phyloP scores from a whole-genome alignment of 805 yeast genomes.

The Pichia scutulata region DNA sequence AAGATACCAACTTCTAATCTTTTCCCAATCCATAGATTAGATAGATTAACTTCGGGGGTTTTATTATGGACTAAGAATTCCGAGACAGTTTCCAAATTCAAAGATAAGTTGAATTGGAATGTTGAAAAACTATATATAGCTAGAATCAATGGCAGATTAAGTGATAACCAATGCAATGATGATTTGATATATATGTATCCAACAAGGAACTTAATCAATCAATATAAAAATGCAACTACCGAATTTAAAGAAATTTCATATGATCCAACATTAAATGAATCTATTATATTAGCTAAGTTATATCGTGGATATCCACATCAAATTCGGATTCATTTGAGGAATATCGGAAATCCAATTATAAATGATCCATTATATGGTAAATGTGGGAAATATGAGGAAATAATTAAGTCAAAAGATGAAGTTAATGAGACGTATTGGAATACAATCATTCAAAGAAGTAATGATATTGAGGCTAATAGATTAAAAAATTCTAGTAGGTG shows the following conservation, averaged over 20 bases:
- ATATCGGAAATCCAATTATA: conserved; percentile 31
- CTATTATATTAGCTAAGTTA: conserved; percentile 39
- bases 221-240: conserved; percentile 16
- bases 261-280: conserved; percentile 22
- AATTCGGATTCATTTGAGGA: conserved; percentile 44
- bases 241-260: conserved; percentile 20
- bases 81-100: conserved; percentile 19
- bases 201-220: conserved; percentile 15
- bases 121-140: conserved; percentile 36
- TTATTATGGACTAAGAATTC: conserved; percentile 35
- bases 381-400: conserved; percentile 10
- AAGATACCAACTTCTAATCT: conserved; percentile 3
- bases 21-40: conserved; percentile 41
- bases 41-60: conserved; percentile 45
- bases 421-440: conserved; percentile 5
- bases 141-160: conserved; percentile 33
- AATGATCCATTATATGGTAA: conserved; percentile 26
- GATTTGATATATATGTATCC: conserved; percentile 28
- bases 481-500: conserved; percentile 20
- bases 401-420: conserved; percentile 2
- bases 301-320: conserved; percentile 48
- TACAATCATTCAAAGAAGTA: conserved; percentile 10
- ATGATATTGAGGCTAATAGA: conserved; percentile 14
- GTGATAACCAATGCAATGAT: conserved; percentile 28
- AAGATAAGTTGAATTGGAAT: conserved; percentile 14